These are phyloP conservation scores for Phlyctochytrium planicorne DNA, from an alignment of 192 early-diverging fungal species.

Conservation along the genomic window DNA sequence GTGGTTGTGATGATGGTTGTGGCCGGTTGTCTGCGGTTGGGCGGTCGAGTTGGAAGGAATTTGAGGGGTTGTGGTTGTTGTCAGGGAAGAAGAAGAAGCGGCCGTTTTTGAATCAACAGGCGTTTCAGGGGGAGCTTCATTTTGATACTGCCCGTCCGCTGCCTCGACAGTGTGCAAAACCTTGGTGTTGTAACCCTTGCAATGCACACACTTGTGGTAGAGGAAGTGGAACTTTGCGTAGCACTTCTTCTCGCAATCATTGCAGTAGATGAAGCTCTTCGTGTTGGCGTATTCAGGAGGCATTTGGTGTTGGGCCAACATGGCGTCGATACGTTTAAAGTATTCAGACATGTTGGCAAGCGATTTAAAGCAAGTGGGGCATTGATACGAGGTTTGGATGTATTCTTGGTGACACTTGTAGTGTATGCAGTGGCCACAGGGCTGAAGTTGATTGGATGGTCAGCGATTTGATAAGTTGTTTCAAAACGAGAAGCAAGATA, in stretches of 20 bases:
- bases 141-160: constrained; percentile 15
- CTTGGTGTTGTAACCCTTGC: constrained; percentile 90
- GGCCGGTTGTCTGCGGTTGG: not conserved
- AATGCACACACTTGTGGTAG: constrained; percentile 91
- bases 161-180: constrained; percentile 64
- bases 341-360: constrained; percentile 79
- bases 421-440: constrained; percentile 93
- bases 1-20: constrained; percentile 13
- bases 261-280: constrained; percentile 81
- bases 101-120: not conserved
- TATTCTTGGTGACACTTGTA: constrained; percentile 80
- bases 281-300: constrained; percentile 82
- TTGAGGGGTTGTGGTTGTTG: not conserved
- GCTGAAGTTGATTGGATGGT: constrained; percentile 40
- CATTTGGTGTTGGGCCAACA: constrained; percentile 83
- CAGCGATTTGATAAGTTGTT: not conserved
- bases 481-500: constrained; percentile 5
- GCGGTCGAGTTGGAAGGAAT: constrained; percentile 1
- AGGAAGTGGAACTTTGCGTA: constrained; percentile 89
- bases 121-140: constrained; percentile 7
- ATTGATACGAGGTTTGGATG: constrained; percentile 89
- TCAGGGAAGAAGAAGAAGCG: not conserved
- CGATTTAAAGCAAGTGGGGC: constrained; percentile 92
- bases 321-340: constrained; percentile 79
- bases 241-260: constrained; percentile 90